These are phyloP conservation scores for Tylopilus balloui DNA, from an alignment of 768 basidiomycete genomes.

Conservation along the genomic window DNA sequence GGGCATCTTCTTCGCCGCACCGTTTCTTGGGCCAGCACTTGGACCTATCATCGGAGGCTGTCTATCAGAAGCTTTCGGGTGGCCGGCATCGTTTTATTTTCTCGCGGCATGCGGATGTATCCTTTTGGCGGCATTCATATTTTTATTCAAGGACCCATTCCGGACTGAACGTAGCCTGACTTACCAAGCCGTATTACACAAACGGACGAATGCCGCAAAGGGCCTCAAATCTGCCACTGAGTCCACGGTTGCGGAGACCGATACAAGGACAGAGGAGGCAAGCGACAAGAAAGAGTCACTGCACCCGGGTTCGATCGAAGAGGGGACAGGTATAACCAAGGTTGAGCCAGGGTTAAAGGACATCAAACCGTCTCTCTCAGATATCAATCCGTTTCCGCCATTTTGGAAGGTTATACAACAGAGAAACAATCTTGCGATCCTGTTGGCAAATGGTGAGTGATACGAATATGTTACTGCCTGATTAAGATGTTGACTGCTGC, in stretches of 20 bases:
- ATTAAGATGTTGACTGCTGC: slow-evolving; percentile 6
- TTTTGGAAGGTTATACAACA: slow-evolving; percentile 53
- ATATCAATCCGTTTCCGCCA: slow-evolving; percentile 73
- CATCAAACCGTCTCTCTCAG: slow-evolving; percentile 55
- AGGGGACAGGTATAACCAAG: slow-evolving; percentile 12
- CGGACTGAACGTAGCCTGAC: slow-evolving; percentile 75
- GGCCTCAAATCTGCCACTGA: slow-evolving; percentile 22
- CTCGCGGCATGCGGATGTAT: slow-evolving; percentile 57
- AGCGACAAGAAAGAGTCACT: slow-evolving; percentile 13
- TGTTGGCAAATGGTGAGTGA: slow-evolving; percentile 34
- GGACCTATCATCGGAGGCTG: slow-evolving; percentile 71
- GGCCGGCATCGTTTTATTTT: slow-evolving; percentile 86
- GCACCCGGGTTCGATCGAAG: slow-evolving; percentile 22
- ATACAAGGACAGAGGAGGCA: slow-evolving; percentile 7
- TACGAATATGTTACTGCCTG: neutral
- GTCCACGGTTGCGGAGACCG: slow-evolving; percentile 11
- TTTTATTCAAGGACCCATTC: slow-evolving; percentile 80
- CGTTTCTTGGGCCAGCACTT: slow-evolving; percentile 68
- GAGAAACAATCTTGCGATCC: slow-evolving; percentile 62
- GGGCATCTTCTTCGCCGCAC: slow-evolving; percentile 78
- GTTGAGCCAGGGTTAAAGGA: slow-evolving; percentile 18
- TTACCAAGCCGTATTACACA: slow-evolving; percentile 64
- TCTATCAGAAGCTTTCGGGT: slow-evolving; percentile 61
- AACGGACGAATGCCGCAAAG: slow-evolving; percentile 32
- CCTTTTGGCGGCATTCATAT: slow-evolving; percentile 51